Evolutionary conservation across 2,329 filamentous ascomycete genomes (phyloP).

Genomic region (Trichoderma guizhouense): DNA sequence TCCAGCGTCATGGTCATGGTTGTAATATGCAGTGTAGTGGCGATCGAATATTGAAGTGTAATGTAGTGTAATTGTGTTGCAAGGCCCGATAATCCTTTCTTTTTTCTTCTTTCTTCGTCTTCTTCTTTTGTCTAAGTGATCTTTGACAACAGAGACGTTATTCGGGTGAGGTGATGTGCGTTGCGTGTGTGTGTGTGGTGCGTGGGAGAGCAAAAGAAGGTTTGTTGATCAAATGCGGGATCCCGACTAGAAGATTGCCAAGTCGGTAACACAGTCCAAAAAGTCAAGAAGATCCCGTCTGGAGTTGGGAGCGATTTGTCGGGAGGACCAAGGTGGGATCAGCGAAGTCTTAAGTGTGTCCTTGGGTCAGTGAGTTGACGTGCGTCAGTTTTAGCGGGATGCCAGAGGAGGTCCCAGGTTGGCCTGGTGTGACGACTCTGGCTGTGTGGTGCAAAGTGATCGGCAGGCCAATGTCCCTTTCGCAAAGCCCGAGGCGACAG

Average conservation of each 20-base stretch:
- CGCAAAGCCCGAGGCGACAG: conserved; percentile 45
- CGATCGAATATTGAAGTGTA: background rate
- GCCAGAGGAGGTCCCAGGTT: conserved; percentile 23
- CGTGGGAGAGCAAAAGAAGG: conserved; percentile 22
- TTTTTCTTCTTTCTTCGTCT: background rate
- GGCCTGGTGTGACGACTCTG: conserved; percentile 48
- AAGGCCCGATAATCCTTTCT: background rate
- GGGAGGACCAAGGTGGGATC: conserved; percentile 47
- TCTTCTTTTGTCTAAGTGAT: background rate
- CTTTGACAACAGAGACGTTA: background rate
- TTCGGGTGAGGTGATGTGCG: conserved; percentile 20
- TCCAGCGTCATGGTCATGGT: conserved; percentile 97
- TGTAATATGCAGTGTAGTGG: conserved; percentile 1
- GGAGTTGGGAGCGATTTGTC: conserved; percentile 33
- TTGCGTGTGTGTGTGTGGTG: conserved; percentile 1
- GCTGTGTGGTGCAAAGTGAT: conserved; percentile 46
- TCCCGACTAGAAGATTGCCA: conserved; percentile 44
- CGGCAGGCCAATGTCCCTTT: conserved; percentile 53
- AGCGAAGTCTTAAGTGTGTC: conserved; percentile 58
- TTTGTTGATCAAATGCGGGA: conserved; percentile 54
- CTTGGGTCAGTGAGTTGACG: conserved; percentile 34
- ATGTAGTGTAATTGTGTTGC: background rate
- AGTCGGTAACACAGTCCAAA: conserved; percentile 44
- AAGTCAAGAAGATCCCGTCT: conserved; percentile 37
- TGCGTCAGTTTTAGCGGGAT: conserved; percentile 34